A percentile compares a stretch with the other conserved stretches of the same genome.
Conservation (phyloP, 148 eudicot genomes). For the Camellia sinensis region DNA sequence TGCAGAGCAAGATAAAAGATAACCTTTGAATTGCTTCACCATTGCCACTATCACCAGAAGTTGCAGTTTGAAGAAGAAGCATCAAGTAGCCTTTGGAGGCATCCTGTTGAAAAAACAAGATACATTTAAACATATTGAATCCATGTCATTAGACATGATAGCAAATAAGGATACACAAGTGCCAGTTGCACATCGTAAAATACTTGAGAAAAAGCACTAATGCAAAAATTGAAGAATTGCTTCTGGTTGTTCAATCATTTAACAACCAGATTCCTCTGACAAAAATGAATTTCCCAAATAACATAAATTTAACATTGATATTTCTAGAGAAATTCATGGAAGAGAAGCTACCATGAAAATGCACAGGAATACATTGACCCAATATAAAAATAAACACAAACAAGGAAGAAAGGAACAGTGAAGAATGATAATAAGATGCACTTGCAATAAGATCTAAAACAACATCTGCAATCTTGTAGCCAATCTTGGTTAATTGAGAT, state of each 20-base stretch:
- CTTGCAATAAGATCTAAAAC: background rate
- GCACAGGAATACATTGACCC: background rate
- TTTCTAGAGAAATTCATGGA: no score
- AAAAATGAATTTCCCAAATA: no score
- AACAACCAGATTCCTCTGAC: no score
- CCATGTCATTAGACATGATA: background rate
- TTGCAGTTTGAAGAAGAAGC: conserved; percentile 80
- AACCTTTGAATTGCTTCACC: conserved; percentile 93
- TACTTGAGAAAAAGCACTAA: no score
- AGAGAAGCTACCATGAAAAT: no score
- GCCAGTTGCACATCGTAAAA: background rate
- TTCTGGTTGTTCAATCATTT: no score
- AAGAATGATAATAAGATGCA: background rate
- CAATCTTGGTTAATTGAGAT: no score
- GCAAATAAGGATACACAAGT: background rate
- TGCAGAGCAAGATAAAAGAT: conserved; percentile 16
- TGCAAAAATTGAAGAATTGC: no score
- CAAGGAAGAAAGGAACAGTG: background rate
- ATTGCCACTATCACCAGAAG: conserved; percentile 73
- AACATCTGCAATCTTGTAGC: no score
- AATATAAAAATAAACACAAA: background rate
- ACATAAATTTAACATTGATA: no score
- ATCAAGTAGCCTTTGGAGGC: conserved; percentile 89
- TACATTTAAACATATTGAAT: background rate
- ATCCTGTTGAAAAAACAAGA: no score